phyloP scores from a whole-genome alignment of 495 filamentous ascomycete species.

The Penicillium longicatenatum region DNA sequence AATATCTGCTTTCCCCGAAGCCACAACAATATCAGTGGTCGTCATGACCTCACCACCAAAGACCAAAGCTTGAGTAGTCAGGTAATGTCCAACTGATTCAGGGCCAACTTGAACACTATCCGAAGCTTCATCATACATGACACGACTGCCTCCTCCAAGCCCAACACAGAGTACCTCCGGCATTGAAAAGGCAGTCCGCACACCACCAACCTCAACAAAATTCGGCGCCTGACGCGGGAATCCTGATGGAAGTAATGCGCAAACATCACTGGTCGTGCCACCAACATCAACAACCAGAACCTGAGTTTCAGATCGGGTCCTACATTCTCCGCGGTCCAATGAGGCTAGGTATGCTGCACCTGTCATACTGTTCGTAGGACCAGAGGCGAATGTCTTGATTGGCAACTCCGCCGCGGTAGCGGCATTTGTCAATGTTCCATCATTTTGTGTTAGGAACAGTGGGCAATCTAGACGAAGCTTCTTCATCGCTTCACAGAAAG shows the following conservation, averaged over 20 bases:
- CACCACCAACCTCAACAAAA: conserved; percentile 44
- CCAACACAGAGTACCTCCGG: conserved; percentile 56
- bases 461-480: conserved; percentile 45
- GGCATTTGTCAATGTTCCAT: conserved; percentile 51
- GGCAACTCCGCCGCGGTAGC: conserved; percentile 46
- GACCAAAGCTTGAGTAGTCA: conserved; percentile 47
- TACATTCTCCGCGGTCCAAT: conserved; percentile 9
- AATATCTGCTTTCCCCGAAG: conserved; percentile 36
- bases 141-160: conserved; percentile 54
- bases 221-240: conserved; percentile 56
- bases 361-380: conserved; percentile 54
- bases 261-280: conserved; percentile 59
- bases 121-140: conserved; percentile 37
- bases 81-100: conserved; percentile 56
- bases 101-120: conserved; percentile 49
- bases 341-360: conserved; percentile 46
- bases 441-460: conserved; percentile 54
- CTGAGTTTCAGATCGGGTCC: conserved; percentile 5
- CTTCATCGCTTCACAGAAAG: conserved; percentile 46
- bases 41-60: conserved; percentile 57
- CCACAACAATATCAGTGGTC: conserved; percentile 51
- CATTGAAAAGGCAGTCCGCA: conserved; percentile 55
- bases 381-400: conserved; percentile 51
- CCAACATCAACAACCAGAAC: conserved; percentile 30
- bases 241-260: conserved; percentile 52